Conservation (phyloP, 1,284 basidiomycete species). For the Vanrija pseudolonga region DNA sequence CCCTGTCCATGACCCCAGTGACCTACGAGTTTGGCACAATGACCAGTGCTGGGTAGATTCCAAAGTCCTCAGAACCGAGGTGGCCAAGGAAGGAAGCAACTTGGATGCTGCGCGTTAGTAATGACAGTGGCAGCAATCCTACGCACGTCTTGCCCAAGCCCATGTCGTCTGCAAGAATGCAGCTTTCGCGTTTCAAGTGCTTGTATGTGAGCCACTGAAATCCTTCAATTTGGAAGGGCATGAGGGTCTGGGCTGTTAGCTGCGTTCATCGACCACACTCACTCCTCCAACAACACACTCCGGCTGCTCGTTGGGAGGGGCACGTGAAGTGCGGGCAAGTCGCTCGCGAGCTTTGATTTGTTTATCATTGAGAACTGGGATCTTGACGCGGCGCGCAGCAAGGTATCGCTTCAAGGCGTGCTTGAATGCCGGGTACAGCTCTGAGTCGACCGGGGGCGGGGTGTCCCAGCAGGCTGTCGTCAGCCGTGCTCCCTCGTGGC, state of each 20-base stretch:
- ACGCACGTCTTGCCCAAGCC: conserved; percentile 58
- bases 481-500: neutral
- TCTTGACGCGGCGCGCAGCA: conserved; percentile 59
- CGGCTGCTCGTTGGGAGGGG: conserved; percentile 48
- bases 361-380: conserved; percentile 54
- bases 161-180: conserved; percentile 98
- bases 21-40: conserved; percentile 77
- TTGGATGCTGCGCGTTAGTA: conserved; percentile 57
- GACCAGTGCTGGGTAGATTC: conserved; percentile 71
- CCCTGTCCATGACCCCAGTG: conserved; percentile 57
- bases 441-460: conserved; percentile 56
- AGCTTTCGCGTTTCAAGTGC: conserved; percentile 81
- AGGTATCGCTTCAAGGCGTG: conserved; percentile 65
- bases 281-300: conserved; percentile 49
- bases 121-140: conserved; percentile 18
- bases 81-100: conserved; percentile 80
- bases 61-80: conserved; percentile 57
- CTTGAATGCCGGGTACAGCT: conserved; percentile 60
- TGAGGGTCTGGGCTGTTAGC: conserved; percentile 50
- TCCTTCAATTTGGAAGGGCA: conserved; percentile 85
- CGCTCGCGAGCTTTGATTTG: conserved; percentile 39
- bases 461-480: conserved; percentile 80
- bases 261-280: conserved; percentile 34
- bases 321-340: conserved; percentile 12
- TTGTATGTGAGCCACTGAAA: conserved; percentile 89